A percentile compares a stretch with the other conserved stretches of the same genome.
Conservation (phyloP, 352 stramenopile genomes). For the Pythium insidiosum region DNA sequence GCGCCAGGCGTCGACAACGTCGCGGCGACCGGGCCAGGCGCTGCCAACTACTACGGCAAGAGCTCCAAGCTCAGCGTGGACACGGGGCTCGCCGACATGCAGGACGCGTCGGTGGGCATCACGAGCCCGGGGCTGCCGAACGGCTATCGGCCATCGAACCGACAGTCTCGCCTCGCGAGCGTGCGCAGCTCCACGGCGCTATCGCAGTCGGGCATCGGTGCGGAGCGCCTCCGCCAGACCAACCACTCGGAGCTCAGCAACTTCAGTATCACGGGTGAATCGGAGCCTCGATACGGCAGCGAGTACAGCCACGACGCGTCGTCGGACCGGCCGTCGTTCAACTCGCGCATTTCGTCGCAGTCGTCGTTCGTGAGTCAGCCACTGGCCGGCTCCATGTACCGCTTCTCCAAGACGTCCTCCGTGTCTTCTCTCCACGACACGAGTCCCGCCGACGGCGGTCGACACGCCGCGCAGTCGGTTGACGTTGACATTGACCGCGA, state of each 20-base stretch:
- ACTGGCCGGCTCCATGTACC: slow-evolving; percentile 19
- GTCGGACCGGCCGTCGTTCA: slow-evolving; percentile 4
- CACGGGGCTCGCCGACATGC: slow-evolving; percentile 1
- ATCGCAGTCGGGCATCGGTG: neutral
- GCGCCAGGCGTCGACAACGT: too few relatives aligned
- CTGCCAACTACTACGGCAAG: slow-evolving; percentile 12
- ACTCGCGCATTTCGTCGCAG: slow-evolving; percentile 7
- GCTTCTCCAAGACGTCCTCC: slow-evolving; percentile 34
- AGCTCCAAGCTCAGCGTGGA: slow-evolving; percentile 9
- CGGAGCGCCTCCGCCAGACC: neutral
- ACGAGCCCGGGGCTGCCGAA: slow-evolving; percentile 12
- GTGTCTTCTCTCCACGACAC: slow-evolving; percentile 16
- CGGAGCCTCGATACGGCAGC: neutral
- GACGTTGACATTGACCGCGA: slow-evolving; percentile 20
- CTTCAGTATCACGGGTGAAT: slow-evolving; percentile 4
- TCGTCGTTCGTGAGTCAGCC: too few relatives aligned
- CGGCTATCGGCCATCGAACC: slow-evolving; percentile 11
- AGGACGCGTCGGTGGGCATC: neutral
- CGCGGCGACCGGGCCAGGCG: slow-evolving; percentile 7
- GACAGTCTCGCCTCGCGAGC: slow-evolving; percentile 6
- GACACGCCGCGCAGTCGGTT: slow-evolving; percentile 20
- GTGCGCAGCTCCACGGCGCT: slow-evolving; percentile 7
- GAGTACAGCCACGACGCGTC: neutral
- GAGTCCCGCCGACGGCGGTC: too few relatives aligned
- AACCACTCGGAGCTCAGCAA: neutral